Percentiles rank a stretch among this genome's conserved stretches.
phyloP scores from a whole-genome alignment of 306 rosid species.

The Cyclanthera cordifolia region DNA sequence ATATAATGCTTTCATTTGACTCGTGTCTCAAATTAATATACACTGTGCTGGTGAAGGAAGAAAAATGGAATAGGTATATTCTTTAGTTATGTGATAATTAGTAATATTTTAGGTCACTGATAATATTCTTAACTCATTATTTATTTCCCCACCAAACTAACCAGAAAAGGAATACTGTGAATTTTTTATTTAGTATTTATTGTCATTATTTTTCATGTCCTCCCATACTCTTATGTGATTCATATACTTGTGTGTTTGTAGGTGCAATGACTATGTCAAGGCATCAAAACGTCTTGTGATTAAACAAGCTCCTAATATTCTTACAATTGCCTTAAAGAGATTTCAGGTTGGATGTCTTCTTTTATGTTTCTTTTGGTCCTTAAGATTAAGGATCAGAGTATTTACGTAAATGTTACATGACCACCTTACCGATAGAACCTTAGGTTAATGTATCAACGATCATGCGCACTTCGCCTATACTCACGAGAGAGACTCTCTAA shows the following conservation, averaged over 20 bases:
- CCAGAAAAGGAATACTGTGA: neutral
- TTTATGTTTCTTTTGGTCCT: neutral
- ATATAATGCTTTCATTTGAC: too few relatives aligned
- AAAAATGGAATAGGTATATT: neutral
- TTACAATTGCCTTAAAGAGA: constrained; percentile 91
- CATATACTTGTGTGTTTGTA: constrained; percentile 26
- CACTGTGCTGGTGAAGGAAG: neutral
- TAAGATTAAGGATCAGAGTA: neutral
- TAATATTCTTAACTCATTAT: neutral
- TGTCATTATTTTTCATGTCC: neutral
- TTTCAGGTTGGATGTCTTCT: constrained; percentile 60
- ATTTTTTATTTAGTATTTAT: neutral
- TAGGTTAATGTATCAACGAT: neutral
- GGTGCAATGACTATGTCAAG: constrained; percentile 96
- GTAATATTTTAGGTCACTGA: neutral
- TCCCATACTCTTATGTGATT: constrained; percentile 7
- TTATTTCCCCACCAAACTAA: neutral
- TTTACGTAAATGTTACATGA: neutral
- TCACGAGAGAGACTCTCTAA: too few relatives aligned
- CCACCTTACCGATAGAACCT: neutral
- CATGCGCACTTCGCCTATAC: too few relatives aligned
- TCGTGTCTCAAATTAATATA: too few relatives aligned
- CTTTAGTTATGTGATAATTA: neutral
- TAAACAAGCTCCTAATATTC: constrained; percentile 76
- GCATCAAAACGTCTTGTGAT: constrained; percentile 84